Base-by-base conservation (phyloP, 345 rosid species). In the Ceriops decandra region DNA sequence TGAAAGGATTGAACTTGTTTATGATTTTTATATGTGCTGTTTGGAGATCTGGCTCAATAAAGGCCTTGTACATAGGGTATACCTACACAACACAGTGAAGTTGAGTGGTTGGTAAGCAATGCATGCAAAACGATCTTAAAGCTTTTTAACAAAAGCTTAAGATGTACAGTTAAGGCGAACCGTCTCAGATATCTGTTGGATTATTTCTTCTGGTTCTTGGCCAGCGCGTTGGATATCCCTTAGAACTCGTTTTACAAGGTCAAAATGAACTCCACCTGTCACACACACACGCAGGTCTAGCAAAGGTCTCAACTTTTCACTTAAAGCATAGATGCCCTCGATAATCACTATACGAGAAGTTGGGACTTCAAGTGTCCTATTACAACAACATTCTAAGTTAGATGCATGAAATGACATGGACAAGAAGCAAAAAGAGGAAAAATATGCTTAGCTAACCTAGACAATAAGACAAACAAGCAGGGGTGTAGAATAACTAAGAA, bases 1-100 rank as follows among this genome's bases (percentile, higher is more conserved):
- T 76, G 82, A 95, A 92, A 17, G 99, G 99, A 72, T 95, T 95
- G 79, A 92, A 95, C 78, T 88, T 95, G 85, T 95, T 95, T 64
- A 79, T 81, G 69, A 95, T 92, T 83, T 83, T 90, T 66, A 95
- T 84, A 59, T 95, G 99, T 54, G 98, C 99, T 54, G 97, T 95
- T 85, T 87, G 86, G 68, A 95, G 98, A 81, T 95, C 99, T 65
- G 99, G 98, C 82, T 95, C 99, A 27, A 92, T 95, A 76, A 85
- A 95, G 77, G 99, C 99, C 80, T 95, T 95, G 85, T 92, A 95
- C 99, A 95, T 95, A 13, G 99, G 97, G 81, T 90, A 95, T 47
- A 95, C 98, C 99, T 95, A 83, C 69, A 78, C 61, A 49, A 74
- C 36, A 71, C 17, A 76, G 54, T 65, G 58, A 61, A 66, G 21